phyloP scores from a whole-genome alignment of 2,329 filamentous ascomycete genomes.

The Talaromyces sp. region DNA sequence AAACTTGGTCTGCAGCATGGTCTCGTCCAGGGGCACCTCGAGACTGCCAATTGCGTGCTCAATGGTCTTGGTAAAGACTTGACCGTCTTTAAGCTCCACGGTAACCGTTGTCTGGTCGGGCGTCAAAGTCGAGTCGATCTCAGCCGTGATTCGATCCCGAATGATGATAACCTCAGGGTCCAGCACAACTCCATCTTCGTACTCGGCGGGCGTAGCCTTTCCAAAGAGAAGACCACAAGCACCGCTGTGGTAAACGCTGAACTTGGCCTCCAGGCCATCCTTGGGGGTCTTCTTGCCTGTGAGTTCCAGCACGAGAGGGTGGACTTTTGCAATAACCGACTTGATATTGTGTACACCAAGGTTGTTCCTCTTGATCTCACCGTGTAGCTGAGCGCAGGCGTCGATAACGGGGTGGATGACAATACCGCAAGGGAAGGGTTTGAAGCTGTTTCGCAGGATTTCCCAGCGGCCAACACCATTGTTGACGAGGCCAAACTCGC shows the following conservation, averaged over 20 bases:
- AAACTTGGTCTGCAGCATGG: no score
- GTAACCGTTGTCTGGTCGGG: no score
- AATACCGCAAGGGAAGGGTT: slow-evolving; percentile 54
- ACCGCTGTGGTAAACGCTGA: slow-evolving; percentile 52
- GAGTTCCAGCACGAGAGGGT: slow-evolving; percentile 49
- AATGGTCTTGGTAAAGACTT: no score
- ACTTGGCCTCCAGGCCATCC: slow-evolving; percentile 50
- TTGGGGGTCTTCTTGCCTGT: slow-evolving; percentile 47
- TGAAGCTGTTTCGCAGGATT: slow-evolving; percentile 50
- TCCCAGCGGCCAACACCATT: slow-evolving; percentile 47
- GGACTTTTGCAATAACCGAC: slow-evolving; percentile 43
- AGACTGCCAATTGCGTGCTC: no score
- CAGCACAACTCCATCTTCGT: slow-evolving; percentile 32
- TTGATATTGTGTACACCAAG: slow-evolving; percentile 37
- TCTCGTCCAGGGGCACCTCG: no score
- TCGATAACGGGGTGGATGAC: slow-evolving; percentile 54
- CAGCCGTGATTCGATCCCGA: no score
- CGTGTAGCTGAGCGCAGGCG: slow-evolving; percentile 44
- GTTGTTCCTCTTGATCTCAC: slow-evolving; percentile 28
- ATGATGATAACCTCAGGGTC: no score
- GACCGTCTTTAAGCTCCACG: no score
- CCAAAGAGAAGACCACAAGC: slow-evolving; percentile 48
- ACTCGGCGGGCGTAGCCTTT: slow-evolving; percentile 48
- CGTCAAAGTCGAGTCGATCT: no score
- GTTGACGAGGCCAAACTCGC: slow-evolving; percentile 2